phyloP scores from a whole-genome alignment of 1,284 basidiomycete genomes.

The Melampsora americana region DNA sequence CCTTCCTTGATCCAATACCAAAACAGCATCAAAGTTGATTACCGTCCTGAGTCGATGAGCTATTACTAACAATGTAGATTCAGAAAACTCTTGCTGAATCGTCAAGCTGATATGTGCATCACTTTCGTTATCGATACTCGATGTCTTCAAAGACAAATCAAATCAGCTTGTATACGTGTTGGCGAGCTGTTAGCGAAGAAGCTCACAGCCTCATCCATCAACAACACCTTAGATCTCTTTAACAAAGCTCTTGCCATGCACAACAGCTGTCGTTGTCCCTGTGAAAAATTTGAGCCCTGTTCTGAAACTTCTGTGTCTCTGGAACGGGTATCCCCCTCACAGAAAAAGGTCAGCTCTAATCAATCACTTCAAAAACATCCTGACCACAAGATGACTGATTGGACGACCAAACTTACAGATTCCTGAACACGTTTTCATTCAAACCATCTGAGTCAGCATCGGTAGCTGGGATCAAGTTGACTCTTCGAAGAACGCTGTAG shows the following conservation, averaged over 20 bases:
- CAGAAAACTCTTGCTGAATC: constrained; percentile 68
- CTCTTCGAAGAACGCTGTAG: constrained; percentile 79
- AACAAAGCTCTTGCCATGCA: constrained; percentile 80
- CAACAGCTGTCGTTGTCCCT: constrained; percentile 78
- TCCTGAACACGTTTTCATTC: constrained; percentile 60
- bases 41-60: constrained; percentile 68
- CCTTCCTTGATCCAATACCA: constrained; percentile 7
- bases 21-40: constrained; percentile 63
- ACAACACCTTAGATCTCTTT: constrained; percentile 68
- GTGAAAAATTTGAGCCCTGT: constrained; percentile 83
- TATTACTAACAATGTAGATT: constrained; percentile 61
- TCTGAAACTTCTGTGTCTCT: constrained; percentile 50
- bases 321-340: neutral
- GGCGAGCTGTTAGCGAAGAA: constrained; percentile 33
- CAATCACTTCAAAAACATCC: constrained; percentile 60
- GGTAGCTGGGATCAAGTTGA: constrained; percentile 66
- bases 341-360: neutral
- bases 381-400: constrained; percentile 51
- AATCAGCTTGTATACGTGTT: constrained; percentile 13
- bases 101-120: constrained; percentile 62
- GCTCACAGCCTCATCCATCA: constrained; percentile 68
- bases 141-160: constrained; percentile 42
- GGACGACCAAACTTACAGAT: constrained; percentile 58
- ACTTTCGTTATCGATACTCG: constrained; percentile 72
- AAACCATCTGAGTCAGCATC: constrained; percentile 58